Conservation (phyloP, 2,329 filamentous ascomycete genomes). For the Neofusicoccum umdonicola region DNA sequence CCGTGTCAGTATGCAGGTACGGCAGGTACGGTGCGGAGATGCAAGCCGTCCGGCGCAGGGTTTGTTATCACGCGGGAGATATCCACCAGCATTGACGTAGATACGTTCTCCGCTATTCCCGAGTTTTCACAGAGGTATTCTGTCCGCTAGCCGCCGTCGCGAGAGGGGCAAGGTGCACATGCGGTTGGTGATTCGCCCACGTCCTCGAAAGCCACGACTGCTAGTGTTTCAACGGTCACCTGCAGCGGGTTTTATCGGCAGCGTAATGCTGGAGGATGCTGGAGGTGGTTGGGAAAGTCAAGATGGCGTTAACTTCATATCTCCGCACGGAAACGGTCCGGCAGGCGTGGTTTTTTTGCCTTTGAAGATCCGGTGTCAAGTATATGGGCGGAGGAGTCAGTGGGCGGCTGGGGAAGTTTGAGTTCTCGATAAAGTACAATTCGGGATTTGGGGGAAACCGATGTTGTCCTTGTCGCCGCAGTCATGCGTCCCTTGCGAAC, state of each 20-base stretch:
- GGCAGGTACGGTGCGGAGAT: neutral
- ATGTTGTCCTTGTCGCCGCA: neutral
- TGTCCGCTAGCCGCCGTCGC: neutral
- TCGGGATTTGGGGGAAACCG: neutral
- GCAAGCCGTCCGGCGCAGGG: neutral
- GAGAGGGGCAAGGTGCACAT: neutral
- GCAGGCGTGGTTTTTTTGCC: neutral
- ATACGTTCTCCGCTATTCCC: neutral
- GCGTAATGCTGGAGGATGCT: neutral
- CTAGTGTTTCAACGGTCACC: neutral
- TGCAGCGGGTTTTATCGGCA: neutral
- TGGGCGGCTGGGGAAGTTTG: neutral
- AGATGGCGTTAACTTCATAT: neutral
- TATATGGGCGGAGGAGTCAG: neutral
- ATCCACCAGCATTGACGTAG: neutral
- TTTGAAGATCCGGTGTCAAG: neutral
- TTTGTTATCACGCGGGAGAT: neutral
- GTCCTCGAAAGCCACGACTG: neutral
- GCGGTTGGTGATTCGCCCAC: neutral
- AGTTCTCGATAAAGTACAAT: neutral
- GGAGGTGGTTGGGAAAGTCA: neutral
- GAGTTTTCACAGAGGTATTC: neutral
- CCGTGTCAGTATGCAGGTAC: neutral
- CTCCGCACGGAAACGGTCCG: neutral
- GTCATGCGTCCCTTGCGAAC: too few species aligned